Evolutionary conservation across 192 early-diverging fungal genomes (phyloP), one percentile per base, ranked within the genome.

Genomic region (Chytriomyces sp.): DNA sequence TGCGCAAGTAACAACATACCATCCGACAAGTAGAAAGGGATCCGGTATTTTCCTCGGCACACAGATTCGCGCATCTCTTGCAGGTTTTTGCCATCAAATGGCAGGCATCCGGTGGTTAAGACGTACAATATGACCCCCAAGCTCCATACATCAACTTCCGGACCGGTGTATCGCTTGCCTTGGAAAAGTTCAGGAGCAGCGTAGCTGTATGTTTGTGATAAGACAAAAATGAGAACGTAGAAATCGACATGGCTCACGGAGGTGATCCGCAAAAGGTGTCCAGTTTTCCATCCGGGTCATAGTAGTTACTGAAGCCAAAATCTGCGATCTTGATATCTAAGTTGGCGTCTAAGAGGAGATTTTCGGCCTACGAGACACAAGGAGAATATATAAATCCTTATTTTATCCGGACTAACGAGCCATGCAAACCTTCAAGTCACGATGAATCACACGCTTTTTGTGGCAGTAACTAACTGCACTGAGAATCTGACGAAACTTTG

Each of bases 41-140:
- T 86, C 39, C 85, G 74, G 64, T 88, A 88, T 63, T 86, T 88
- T 30, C 87, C 87, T 22, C 87, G 69, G 64, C 85, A 86, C 14
- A 88, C 85, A 5, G 78, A 79, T 64, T 88, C 85, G 7, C 85
- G 17, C 85, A 86, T 84, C 59, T 86, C 83, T 65, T 83, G 84
- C 52, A 99, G 91, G 70, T 98, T 94, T 77, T 99, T 94, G 72
- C 96, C 98, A 70, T 99, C 98, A 75, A 99, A 99, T 0, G 98
- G 98, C 37, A 98, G 85, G 39, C 93, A 89, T 5, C 96, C 96
- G 57, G 92, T 94, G 25, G 94, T 88, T 86, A 98, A 89, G 31
- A 97, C 96, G 73, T 95, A 98, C 30, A 98, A 81, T 74, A 98
- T 95, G 12, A 98, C 93, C 22, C 96, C 96, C 76, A 93, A 91